Evolutionary conservation across 805 yeast species (phyloP), one percentile per base, ranked within the genome.

Genomic region (Helenozyma baotianmanensis): DNA sequence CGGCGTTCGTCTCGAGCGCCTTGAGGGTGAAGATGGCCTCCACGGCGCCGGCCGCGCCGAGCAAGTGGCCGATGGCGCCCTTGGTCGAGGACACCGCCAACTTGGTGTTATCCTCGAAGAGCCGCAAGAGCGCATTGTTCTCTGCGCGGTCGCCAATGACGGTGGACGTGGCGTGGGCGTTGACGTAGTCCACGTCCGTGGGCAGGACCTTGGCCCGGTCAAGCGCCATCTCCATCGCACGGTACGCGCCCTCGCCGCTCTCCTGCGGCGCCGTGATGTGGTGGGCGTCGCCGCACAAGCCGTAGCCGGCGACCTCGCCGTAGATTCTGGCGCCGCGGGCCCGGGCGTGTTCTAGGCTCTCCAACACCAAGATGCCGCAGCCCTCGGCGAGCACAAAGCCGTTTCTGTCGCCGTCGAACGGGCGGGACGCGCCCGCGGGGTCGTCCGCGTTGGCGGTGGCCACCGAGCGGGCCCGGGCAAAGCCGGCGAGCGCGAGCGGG

Each of bases 81-180:
- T 92, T 92, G 12, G 88, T 85, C 2, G 96, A 83, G 1, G 92
- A 78, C 1, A 92, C 76, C 26, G 68, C 64, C 10, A 80, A 43
- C 3, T 56, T 42, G 1, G 61, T 55, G 19, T 63, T 60, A 1
- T 51, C 59, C 3, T 28, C 36, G 34, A 86, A 75, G 4, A 82
- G 48, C 4, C 70, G 55, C 29, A 64, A 56, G 31, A 92, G 79
- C 3, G 97, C 97, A 26, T 54, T 53, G 48, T 82, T 78, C 52
- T 92, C 99, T 1, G 96, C 92, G 13, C 77, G 61, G 51, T 92
- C 99, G 4, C 99, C 99, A 3, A 89, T 60, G 6, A 67, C 62
- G 0, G 99, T 92, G 0, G 96, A 85, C 0, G 99, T 92, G 0
- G 99, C 98, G 58, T 92, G 99, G 2, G 98, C 97, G 58, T 94